Percentiles rank a stretch among this genome's conserved stretches.
Conservation (phyloP, 2,329 filamentous ascomycete genomes). For the Cordyceps tenuipes region DNA sequence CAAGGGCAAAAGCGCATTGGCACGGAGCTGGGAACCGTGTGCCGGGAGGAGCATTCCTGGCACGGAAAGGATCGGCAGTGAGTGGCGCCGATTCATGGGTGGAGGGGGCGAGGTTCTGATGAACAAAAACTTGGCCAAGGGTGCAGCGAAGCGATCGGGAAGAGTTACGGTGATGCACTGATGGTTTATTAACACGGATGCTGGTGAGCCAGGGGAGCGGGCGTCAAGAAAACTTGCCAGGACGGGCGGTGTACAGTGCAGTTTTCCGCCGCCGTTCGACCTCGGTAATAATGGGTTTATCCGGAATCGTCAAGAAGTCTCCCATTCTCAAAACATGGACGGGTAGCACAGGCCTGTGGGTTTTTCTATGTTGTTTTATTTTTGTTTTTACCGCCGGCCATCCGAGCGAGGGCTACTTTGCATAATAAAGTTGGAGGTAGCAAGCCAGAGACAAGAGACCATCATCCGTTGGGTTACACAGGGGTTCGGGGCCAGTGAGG, state of each 20-base stretch:
- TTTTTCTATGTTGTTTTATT: background rate
- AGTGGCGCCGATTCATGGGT: background rate
- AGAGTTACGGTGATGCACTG: background rate
- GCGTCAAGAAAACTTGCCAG: background rate
- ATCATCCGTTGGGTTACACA: background rate
- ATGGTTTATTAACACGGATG: background rate
- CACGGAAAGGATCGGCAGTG: no score
- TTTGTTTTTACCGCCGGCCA: background rate
- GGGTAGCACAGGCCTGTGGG: background rate
- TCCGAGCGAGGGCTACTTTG: background rate
- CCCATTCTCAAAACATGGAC: background rate
- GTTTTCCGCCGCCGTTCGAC: background rate
- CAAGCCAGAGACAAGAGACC: no score
- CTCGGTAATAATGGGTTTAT: background rate
- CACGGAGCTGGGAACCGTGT: background rate
- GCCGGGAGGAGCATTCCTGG: background rate
- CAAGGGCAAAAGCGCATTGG: background rate
- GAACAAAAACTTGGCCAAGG: background rate
- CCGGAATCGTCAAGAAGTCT: background rate
- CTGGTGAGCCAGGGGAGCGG: background rate
- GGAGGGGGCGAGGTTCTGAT: background rate
- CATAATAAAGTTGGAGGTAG: no score
- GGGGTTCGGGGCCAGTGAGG: background rate
- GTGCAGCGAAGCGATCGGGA: background rate
- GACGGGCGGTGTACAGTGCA: background rate